Evolutionary conservation across 495 filamentous ascomycete genomes (phyloP), one percentile per base, ranked within the genome.

Genomic region (Penicilliopsis zonata): DNA sequence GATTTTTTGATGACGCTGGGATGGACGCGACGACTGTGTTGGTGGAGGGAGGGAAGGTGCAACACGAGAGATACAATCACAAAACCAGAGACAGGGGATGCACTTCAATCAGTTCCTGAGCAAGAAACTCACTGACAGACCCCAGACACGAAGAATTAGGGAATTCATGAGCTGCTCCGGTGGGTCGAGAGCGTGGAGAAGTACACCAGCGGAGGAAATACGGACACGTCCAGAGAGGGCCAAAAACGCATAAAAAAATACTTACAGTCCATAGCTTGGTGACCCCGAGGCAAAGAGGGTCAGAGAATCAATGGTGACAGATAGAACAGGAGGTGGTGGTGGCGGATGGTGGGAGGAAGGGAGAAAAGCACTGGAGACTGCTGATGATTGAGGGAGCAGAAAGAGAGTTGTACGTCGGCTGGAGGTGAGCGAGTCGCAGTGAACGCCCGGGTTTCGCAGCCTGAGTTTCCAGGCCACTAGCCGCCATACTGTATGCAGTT

Each of bases 261-360:
- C 62, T 62, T 52, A 66, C 62, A 57, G 43, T 63, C 56, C 56
- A 62, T 61, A 63, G 60, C 62, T 59, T 54, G 62, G 62, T 63
- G 62, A 66, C 62, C 62, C 62, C 61, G 41, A 46, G 52, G 50
- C 41, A 40, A 18, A 36, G 30, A 22, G 42, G 30, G 29, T 47
- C 40, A 50, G 37, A 29, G 26, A 44, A 39, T 41, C 20, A 35
- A 31, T 37, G 13, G 15, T 44, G 43, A 35, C 39, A 42, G 42
- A 35, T n/a, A 15, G 16, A 35, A 31, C 34, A 39, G 41, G 44
- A 50, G 41, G 36, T 44, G 42, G 37, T 34, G 38, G 33, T 28
- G 32, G 38, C 44, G 46, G 34, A 26, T 20, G 30, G 42, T 30
- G 31, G 36, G 26, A 37, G 32, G 33, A 41, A 28, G 33, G 31